These are phyloP conservation scores for Neonectria hederae DNA, from an alignment of 2,329 filamentous ascomycete species.

Conservation along the genomic window DNA sequence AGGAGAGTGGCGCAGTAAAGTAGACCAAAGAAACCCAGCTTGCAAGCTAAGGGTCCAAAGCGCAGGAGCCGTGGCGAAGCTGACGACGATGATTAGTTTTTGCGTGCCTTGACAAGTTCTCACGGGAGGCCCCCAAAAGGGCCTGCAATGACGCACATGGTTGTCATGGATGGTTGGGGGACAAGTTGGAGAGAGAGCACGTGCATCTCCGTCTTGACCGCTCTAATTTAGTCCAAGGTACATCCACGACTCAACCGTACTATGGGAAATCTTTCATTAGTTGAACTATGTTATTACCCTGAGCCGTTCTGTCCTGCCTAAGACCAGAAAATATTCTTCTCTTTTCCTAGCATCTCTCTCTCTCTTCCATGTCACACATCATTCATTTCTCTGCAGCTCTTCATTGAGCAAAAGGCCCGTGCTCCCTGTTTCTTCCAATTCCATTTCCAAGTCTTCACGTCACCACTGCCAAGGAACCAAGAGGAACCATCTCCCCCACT, in stretches of 20 bases:
- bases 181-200: slow-evolving; percentile 24
- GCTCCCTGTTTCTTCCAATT: neutral
- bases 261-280: no score
- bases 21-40: neutral
- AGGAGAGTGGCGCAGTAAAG: neutral
- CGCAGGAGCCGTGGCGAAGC: slow-evolving; percentile 37
- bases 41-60: neutral
- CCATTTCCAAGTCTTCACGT: neutral
- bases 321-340: no score
- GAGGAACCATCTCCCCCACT: neutral
- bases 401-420: neutral
- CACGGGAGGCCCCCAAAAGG: neutral
- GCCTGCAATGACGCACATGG: slow-evolving; percentile 46
- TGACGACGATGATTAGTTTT: slow-evolving; percentile 35
- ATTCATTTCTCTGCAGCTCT: neutral
- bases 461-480: neutral
- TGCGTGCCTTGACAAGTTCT: slow-evolving; percentile 17
- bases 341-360: neutral
- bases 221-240: neutral
- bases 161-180: slow-evolving; percentile 42
- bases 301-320: no score
- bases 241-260: no score
- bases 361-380: neutral
- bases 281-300: no score
- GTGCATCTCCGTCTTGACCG: slow-evolving; percentile 29